These are phyloP conservation scores for Aspergillus olivimuriae DNA, from an alignment of 495 filamentous ascomycete genomes.

Conservation along the genomic window DNA sequence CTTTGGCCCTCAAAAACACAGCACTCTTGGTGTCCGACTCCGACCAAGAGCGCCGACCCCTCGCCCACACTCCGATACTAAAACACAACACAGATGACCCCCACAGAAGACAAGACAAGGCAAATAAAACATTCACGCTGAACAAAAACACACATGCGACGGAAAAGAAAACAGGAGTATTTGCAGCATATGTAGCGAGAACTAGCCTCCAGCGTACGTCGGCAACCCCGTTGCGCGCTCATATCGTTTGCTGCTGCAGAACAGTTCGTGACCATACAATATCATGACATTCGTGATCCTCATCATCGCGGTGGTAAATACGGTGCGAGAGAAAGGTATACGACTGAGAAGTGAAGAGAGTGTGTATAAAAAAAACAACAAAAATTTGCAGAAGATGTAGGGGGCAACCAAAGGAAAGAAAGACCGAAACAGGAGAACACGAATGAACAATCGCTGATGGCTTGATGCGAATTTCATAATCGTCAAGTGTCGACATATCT, in stretches of 20 bases:
- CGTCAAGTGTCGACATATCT: constrained; percentile 22
- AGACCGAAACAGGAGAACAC: constrained; percentile 11
- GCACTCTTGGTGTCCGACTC: background rate
- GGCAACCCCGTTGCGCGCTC: constrained; percentile 20
- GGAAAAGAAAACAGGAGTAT: constrained; percentile 20
- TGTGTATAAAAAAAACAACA: constrained; percentile 19
- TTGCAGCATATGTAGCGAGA: constrained; percentile 14
- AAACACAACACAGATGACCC: background rate
- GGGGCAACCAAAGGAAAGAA: constrained; percentile 15
- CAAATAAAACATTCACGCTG: constrained; percentile 7
- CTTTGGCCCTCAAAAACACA: constrained; percentile 1
- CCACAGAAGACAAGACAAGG: constrained; percentile 7
- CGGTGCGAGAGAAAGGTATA: constrained; percentile 41
- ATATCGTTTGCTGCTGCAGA: constrained; percentile 13
- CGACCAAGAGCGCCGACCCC: background rate
- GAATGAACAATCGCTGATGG: constrained; percentile 17
- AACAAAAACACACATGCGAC: constrained; percentile 6
- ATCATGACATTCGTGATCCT: constrained; percentile 46
- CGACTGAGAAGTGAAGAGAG: constrained; percentile 22
- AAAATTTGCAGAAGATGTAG: constrained; percentile 22
- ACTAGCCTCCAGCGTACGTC: constrained; percentile 19
- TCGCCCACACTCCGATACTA: constrained; percentile 1
- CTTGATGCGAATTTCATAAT: constrained; percentile 22
- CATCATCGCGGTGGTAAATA: constrained; percentile 39
- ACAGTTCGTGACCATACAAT: constrained; percentile 39